Evolutionary conservation across 192 early-diverging fungal genomes (phyloP).

Genomic region (Backusella parvicylindrica): DNA sequence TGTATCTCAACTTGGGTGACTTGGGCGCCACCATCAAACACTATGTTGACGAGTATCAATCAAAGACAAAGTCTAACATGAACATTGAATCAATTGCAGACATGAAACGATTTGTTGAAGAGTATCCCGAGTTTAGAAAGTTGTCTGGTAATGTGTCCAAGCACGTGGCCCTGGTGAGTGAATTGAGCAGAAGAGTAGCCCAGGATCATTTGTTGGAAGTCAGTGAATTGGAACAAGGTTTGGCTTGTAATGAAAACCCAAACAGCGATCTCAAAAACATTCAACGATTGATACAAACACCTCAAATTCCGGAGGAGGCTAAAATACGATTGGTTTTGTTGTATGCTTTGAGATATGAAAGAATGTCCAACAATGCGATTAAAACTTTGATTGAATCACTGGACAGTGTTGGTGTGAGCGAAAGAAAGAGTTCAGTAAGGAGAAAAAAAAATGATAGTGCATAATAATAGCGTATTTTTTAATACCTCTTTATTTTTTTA

Average conservation of each 20-base stretch:
- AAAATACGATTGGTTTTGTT: conserved; percentile 81
- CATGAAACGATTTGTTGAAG: conserved; percentile 99
- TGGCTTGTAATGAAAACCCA: conserved; percentile 89
- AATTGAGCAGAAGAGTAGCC: conserved; percentile 81
- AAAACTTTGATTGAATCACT: conserved; percentile 72
- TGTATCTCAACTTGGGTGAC: conserved; percentile 94
- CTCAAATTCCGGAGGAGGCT: conserved; percentile 64
- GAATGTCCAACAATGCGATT: conserved; percentile 67
- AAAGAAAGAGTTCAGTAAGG: conserved; percentile 67
- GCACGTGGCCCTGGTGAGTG: conserved; percentile 97
- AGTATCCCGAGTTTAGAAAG: conserved; percentile 97
- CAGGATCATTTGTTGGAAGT: conserved; percentile 76
- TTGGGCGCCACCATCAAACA: conserved; percentile 90
- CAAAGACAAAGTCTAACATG: conserved; percentile 84
- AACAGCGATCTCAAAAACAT: conserved; percentile 76
- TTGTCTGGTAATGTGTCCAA: conserved; percentile 96
- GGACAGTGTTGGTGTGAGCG: conserved; percentile 65
- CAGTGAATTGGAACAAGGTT: conserved; percentile 91
- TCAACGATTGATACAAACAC: conserved; percentile 65
- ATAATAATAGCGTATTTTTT: too few species aligned
- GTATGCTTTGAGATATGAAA: conserved; percentile 93
- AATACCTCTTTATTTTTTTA: too few species aligned
- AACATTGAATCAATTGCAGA: conserved; percentile 94
- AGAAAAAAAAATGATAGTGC: neutral
- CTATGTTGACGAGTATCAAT: conserved; percentile 94